Base-by-base conservation (phyloP, 495 filamentous ascomycete genomes). In the Aspergillus asperescens region DNA sequence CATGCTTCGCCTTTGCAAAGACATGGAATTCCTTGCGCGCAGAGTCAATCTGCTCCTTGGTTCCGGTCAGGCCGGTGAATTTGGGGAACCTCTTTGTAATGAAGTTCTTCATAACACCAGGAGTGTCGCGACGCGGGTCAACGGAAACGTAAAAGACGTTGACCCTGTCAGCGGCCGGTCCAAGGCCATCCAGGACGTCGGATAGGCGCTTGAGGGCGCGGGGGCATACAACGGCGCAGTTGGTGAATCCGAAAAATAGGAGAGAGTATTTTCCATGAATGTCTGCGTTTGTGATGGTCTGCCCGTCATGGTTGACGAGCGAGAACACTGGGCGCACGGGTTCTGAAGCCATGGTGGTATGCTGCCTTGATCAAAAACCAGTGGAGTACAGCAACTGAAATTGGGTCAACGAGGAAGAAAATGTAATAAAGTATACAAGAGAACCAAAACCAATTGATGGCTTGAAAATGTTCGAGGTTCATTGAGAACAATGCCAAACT, bases 211-310 rank as follows among this genome's bases (percentile, higher is more conserved):
- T 24, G 20, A 49, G 46, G 0, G 32, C 34, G 8, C 46, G 46
- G 13, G 46, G 46, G 32, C 46, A 49, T 13, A 49, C 46, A 16
- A 23, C 9, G 9, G 20, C 34, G 25, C 46, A 49, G 46, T 49
- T 49, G 31, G 46, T 49, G 20, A 49, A 49, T 5, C 46, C 46
- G 15, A 49, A 49, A 16, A 49, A 49, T 32, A 49, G 20, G 5
- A 49, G 32, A 3, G 46, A 38, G 34, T 38, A 49, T 19, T 23
- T 23, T 25, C 32, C 34, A 13, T 39, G 34, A n/a, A 38, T 13
- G 12, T 49, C 46, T 3, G 46, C 3, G 32, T 49, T 15, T 4
- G 32, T 38, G 4, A 49, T 6, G 0, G 46, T 16, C 0, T 28
- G 12, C 9, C 46, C 46, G 19, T 49, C 22, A 10, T 49, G 46